Conservation (phyloP, 352 stramenopile genomes). For the Phytopythium litorale region DNA sequence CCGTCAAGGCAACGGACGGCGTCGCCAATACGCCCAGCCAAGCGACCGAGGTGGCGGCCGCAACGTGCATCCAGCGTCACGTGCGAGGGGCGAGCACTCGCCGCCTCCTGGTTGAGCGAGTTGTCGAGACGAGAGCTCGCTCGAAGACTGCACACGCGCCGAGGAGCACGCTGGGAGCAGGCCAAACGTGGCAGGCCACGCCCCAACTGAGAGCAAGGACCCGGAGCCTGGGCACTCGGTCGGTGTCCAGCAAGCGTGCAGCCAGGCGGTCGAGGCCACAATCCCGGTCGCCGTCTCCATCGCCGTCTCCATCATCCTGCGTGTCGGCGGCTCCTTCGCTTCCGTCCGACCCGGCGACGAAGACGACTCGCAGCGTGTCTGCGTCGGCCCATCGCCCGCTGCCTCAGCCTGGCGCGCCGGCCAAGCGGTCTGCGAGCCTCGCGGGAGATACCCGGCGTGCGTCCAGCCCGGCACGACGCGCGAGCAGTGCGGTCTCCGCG, state of each 20-base stretch:
- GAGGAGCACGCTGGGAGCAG: neutral
- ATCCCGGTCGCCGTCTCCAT: neutral
- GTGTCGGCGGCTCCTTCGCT: neutral
- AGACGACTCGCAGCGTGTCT: neutral
- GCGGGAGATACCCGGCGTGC: neutral
- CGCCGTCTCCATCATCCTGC: neutral
- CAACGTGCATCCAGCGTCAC: constrained; percentile 26
- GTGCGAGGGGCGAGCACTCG: constrained; percentile 13
- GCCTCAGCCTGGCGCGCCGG: neutral
- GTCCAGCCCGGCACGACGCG: neutral
- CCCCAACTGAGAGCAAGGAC: neutral
- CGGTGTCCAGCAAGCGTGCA: neutral
- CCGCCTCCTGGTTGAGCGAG: neutral
- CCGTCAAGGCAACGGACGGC: neutral
- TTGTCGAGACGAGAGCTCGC: neutral
- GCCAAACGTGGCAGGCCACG: neutral
- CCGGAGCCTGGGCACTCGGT: neutral
- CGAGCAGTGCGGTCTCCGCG: neutral
- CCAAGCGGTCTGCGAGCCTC: neutral
- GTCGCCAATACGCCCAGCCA: neutral
- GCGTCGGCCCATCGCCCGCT: neutral
- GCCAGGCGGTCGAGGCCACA: neutral
- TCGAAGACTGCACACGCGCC: neutral
- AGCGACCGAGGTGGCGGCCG: constrained; percentile 10
- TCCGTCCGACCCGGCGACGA: neutral